Conservation (phyloP, 1,284 basidiomycete species). For the Trametes hirsuta region DNA sequence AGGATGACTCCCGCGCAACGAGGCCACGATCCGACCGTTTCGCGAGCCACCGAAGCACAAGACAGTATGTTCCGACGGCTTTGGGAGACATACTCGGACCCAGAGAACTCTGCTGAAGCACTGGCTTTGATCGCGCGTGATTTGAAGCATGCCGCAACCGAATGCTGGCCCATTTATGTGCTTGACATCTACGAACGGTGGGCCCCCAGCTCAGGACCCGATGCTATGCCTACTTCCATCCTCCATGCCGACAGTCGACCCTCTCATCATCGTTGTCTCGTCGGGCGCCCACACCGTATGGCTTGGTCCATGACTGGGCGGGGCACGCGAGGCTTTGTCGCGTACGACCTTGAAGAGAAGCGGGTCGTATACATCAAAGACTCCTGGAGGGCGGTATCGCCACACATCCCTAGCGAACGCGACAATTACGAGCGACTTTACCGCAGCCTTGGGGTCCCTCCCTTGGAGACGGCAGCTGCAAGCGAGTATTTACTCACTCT, state of each 20-base stretch:
- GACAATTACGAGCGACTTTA: not conserved
- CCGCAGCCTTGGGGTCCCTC: no score
- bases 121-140: no score
- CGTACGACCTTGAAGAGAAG: not conserved
- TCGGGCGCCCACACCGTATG: not conserved
- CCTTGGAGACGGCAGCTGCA: no score
- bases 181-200: not conserved
- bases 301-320: not conserved
- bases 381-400: not conserved
- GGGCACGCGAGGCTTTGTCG: conserved; percentile 3
- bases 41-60: no score
- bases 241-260: no score
- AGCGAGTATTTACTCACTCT: no score
- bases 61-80: no score
- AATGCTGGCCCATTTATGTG: not conserved
- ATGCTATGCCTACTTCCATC: not conserved
- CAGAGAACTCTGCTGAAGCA: no score
- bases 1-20: no score
- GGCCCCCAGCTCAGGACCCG: not conserved
- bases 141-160: not conserved
- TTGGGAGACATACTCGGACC: no score
- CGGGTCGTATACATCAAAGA: conserved; percentile 4
- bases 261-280: not conserved
- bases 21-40: no score
- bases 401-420: not conserved